These are phyloP conservation scores for Aspergillus pseudotamarii DNA, from an alignment of 2,329 filamentous ascomycete species.

Conservation along the genomic window DNA sequence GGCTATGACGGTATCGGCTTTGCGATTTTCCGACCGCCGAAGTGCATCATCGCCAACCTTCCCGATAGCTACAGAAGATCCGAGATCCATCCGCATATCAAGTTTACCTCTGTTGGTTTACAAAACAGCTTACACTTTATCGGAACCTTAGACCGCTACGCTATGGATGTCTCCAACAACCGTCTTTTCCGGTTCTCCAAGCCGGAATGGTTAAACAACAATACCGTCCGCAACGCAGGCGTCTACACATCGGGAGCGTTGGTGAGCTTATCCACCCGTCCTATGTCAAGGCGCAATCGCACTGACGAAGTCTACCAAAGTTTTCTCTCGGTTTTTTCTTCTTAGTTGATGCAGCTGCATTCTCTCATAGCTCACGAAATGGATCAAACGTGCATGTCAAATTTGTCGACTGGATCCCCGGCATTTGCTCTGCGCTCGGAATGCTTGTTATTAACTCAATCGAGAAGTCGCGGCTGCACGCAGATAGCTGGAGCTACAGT, in stretches of 20 bases:
- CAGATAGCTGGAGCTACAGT: constrained; percentile 66
- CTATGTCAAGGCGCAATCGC: neutral
- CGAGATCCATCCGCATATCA: constrained; percentile 1
- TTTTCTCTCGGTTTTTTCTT: constrained; percentile 72
- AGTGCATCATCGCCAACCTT: constrained; percentile 16
- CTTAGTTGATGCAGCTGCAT: constrained; percentile 67
- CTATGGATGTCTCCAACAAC: constrained; percentile 52
- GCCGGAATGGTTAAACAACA: constrained; percentile 68
- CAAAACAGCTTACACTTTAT: neutral
- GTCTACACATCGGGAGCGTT: constrained; percentile 68
- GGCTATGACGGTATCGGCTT: constrained; percentile 7
- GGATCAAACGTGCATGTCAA: constrained; percentile 65
- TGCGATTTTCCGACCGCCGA: constrained; percentile 25
- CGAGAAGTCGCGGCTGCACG: constrained; percentile 66
- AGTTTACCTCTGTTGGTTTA: neutral
- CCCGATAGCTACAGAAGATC: neutral
- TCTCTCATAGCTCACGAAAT: constrained; percentile 64
- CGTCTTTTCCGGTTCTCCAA: constrained; percentile 69
- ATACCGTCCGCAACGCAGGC: constrained; percentile 64
- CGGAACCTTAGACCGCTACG: neutral
- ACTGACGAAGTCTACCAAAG: constrained; percentile 39
- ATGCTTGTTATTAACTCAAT: constrained; percentile 75
- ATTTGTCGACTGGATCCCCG: constrained; percentile 73
- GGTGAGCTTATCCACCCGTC: constrained; percentile 48
- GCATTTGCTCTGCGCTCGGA: constrained; percentile 69